These are phyloP conservation scores for Chamaecyparis obtusa DNA, from an alignment of 75 land plant species.

Conservation along the genomic window DNA sequence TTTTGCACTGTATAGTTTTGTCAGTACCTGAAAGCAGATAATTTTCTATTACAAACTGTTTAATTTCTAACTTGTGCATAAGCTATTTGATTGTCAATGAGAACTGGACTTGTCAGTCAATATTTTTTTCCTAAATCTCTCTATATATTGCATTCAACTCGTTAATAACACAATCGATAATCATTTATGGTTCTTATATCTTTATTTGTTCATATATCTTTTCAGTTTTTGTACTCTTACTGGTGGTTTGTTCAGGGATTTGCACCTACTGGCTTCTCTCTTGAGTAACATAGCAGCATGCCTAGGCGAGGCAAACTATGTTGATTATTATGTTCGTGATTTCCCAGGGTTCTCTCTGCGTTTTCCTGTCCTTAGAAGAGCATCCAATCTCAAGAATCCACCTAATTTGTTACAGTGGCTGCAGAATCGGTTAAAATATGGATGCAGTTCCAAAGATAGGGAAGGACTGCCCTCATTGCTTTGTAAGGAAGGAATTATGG, in stretches of 20 bases:
- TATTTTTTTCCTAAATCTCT: not conserved
- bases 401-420: conserved; percentile 79
- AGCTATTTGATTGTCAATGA: not conserved
- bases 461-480: conserved; percentile 57
- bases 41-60: not conserved
- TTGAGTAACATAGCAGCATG: conserved; percentile 56
- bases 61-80: not conserved
- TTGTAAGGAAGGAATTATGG: conserved; percentile 41
- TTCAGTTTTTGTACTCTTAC: not conserved
- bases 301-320: conserved; percentile 58
- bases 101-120: not conserved
- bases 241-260: conserved; percentile 52
- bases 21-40: not conserved
- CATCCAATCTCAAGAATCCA: conserved; percentile 30
- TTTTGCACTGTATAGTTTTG: not conserved
- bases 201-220: too few species aligned
- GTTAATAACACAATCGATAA: not conserved
- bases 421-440: conserved; percentile 57
- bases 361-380: not conserved
- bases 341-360: conserved; percentile 57
- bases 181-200: not conserved
- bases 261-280: conserved; percentile 48
- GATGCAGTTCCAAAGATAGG: conserved; percentile 23
- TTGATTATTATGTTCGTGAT: conserved; percentile 91
- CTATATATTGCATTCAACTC: not conserved